Conservation (phyloP, 176 grass and related monocot genomes). For the Carex pumila region DNA sequence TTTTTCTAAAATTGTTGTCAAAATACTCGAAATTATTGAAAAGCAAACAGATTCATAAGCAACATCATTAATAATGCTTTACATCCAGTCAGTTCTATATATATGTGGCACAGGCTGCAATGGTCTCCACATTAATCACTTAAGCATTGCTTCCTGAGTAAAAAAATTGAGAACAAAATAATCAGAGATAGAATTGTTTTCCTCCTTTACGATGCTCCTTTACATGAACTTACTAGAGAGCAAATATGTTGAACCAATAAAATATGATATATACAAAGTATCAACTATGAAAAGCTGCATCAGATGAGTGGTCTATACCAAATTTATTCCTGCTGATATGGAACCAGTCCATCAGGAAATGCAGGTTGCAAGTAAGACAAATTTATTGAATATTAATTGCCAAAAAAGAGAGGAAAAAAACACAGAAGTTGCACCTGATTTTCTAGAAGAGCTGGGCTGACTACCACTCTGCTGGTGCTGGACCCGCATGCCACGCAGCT, state of each 20-base stretch:
- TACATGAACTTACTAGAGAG: background rate
- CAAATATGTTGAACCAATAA: background rate
- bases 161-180: background rate
- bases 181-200: background rate
- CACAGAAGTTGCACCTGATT: constrained; percentile 42
- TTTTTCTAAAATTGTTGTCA: background rate
- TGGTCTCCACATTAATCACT: background rate
- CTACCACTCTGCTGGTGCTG: constrained; percentile 38
- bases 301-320: background rate
- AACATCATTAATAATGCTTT: background rate
- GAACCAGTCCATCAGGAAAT: background rate
- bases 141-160: constrained; percentile 4
- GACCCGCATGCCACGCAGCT: constrained; percentile 62
- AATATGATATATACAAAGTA: background rate
- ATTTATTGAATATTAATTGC: background rate
- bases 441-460: constrained; percentile 30
- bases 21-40: background rate
- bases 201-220: background rate
- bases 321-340: background rate
- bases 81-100: background rate
- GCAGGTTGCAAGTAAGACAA: background rate
- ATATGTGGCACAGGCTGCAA: background rate
- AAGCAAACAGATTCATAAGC: background rate
- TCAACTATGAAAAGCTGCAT: background rate
- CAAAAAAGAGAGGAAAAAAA: background rate